phyloP scores from a whole-genome alignment of 192 early-diverging fungal species.

The Coemansia sp. region DNA sequence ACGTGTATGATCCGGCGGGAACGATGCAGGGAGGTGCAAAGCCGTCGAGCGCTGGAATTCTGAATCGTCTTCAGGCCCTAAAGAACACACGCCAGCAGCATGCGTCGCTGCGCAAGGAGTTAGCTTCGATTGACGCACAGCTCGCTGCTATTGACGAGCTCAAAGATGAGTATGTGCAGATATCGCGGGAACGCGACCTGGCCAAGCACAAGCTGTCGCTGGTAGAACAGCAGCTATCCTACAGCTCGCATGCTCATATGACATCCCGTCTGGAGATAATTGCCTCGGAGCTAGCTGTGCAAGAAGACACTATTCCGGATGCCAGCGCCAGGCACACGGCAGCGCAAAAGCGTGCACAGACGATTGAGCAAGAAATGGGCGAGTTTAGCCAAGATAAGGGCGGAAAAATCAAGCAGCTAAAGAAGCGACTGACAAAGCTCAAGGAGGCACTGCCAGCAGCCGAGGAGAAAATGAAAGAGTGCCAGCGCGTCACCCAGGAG shows the following conservation, averaged over 20 bases:
- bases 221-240: conserved; percentile 72
- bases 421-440: conserved; percentile 63
- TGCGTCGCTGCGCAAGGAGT: conserved; percentile 48
- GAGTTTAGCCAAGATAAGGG: conserved; percentile 88
- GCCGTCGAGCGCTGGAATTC: conserved; percentile 67
- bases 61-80: conserved; percentile 73
- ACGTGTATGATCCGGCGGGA: conserved; percentile 94
- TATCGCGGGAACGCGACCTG: conserved; percentile 70
- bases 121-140: conserved; percentile 57
- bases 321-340: conserved; percentile 54
- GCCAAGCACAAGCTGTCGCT: conserved; percentile 74
- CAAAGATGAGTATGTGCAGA: conserved; percentile 58
- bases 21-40: conserved; percentile 90
- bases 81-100: conserved; percentile 62
- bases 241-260: conserved; percentile 74
- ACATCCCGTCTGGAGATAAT: conserved; percentile 40
- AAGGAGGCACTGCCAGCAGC: conserved; percentile 66
- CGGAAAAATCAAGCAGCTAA: conserved; percentile 81
- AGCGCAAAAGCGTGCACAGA: conserved; percentile 56
- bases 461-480: conserved; percentile 42
- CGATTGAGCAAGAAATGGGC: conserved; percentile 83
- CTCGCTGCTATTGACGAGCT: conserved; percentile 59
- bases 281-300: conserved; percentile 48
- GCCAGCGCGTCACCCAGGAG: conserved; percentile 42
- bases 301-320: conserved; percentile 59